A percentile compares a stretch with the other conserved stretches of the same genome.
Evolutionary conservation across 2,329 filamentous ascomycete genomes (phyloP).

Genomic region (Talaromyces sp.): DNA sequence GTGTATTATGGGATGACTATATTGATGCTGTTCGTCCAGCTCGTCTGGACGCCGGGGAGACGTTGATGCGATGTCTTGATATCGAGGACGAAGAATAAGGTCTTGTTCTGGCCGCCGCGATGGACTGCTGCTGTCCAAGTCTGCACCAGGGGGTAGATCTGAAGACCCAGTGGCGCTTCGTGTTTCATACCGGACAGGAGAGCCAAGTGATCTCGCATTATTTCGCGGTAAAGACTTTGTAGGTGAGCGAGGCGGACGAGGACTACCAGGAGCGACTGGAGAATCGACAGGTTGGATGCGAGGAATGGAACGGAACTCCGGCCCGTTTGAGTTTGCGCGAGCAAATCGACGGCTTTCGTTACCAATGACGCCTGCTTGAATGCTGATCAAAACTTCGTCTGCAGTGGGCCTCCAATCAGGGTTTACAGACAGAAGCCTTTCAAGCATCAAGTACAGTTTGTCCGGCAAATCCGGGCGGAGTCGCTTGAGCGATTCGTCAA

Average conservation of each 20-base stretch:
- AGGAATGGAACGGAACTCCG: conserved; percentile 27
- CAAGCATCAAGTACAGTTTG: conserved; percentile 78
- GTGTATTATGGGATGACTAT: conserved; percentile 26
- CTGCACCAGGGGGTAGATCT: not conserved
- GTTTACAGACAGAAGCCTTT: conserved; percentile 71
- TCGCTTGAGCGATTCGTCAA: conserved; percentile 65
- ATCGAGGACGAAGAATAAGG: conserved; percentile 27
- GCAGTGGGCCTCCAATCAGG: conserved; percentile 75
- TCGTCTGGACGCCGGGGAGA: conserved; percentile 18
- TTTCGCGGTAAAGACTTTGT: conserved; percentile 1
- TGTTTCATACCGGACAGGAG: conserved; percentile 9
- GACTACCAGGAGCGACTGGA: conserved; percentile 20
- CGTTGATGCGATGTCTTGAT: conserved; percentile 19
- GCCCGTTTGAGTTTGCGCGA: conserved; percentile 24
- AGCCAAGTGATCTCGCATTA: conserved; percentile 2
- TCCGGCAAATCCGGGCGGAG: conserved; percentile 77
- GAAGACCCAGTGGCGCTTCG: conserved; percentile 5
- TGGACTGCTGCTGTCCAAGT: conserved; percentile 7
- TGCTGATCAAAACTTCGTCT: conserved; percentile 73
- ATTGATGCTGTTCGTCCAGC: conserved; percentile 12
- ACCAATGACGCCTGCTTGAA: conserved; percentile 59
- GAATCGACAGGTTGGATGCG: conserved; percentile 38
- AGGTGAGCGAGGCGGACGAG: conserved; percentile 23
- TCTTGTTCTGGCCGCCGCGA: conserved; percentile 26
- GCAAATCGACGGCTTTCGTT: conserved; percentile 42